A percentile compares a stretch with the other conserved stretches of the same genome.
Evolutionary conservation across 768 basidiomycete species (phyloP).

Genomic region (Hygrocybe punicea): DNA sequence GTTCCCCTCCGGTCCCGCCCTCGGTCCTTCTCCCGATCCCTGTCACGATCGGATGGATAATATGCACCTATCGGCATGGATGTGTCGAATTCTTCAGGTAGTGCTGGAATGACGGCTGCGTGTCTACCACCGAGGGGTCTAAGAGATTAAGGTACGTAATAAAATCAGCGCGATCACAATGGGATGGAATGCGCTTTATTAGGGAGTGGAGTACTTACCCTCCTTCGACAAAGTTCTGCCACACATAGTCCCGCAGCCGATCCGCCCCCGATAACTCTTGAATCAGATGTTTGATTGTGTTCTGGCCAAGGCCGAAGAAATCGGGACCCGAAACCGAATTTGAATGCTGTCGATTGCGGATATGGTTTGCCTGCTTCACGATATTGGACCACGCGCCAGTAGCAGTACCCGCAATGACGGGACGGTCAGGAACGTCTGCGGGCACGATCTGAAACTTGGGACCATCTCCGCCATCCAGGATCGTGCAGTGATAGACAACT

Average conservation of each 20-base stretch:
- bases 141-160: constrained; percentile 6
- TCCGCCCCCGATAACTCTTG: constrained; percentile 77
- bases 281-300: constrained; percentile 87
- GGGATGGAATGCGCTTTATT: background rate
- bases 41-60: constrained; percentile 39
- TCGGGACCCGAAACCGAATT: constrained; percentile 88
- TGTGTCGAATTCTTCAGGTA: constrained; percentile 69
- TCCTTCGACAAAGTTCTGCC: constrained; percentile 84
- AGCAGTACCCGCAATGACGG: constrained; percentile 80
- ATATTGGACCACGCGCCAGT: constrained; percentile 86
- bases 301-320: constrained; percentile 83
- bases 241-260: constrained; percentile 73
- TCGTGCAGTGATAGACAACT: constrained; percentile 77
- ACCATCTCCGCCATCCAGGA: constrained; percentile 79
- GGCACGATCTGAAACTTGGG: constrained; percentile 84
- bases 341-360: constrained; percentile 77
- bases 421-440: constrained; percentile 63
- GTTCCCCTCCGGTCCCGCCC: background rate
- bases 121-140: constrained; percentile 79
- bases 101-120: constrained; percentile 75
- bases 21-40: constrained; percentile 11
- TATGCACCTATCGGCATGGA: constrained; percentile 46
- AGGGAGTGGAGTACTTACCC: constrained; percentile 53
- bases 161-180: constrained; percentile 4
- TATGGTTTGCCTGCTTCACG: constrained; percentile 76